Percentiles rank a stretch among this genome's conserved stretches.
phyloP scores from a whole-genome alignment of 2,329 filamentous ascomycete genomes.

The Beauveria sp. region DNA sequence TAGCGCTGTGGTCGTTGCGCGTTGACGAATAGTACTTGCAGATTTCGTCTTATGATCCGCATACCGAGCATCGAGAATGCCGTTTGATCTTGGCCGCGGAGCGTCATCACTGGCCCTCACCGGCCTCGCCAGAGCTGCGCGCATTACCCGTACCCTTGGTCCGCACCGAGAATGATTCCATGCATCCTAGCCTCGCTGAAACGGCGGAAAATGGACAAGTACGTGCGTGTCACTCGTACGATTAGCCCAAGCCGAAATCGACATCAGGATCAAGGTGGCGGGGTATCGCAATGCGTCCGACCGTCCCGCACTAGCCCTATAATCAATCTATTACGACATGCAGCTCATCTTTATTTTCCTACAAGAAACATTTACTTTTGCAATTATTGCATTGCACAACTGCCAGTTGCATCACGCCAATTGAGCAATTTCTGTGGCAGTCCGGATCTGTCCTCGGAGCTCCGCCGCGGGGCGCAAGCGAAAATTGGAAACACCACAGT shows the following conservation, averaged over 20 bases:
- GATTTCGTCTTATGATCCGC: slow-evolving; percentile 8
- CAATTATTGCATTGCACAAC: not conserved
- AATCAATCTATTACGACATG: slow-evolving; percentile 2
- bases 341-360: not conserved
- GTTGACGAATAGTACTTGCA: slow-evolving; percentile 2
- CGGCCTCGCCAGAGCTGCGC: not conserved
- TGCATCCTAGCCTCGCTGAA: not conserved
- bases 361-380: not conserved
- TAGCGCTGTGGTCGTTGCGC: not conserved
- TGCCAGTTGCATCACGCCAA: not conserved
- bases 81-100: not conserved
- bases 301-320: not conserved
- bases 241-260: not conserved
- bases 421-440: not conserved
- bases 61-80: not conserved
- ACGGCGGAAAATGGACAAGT: not conserved
- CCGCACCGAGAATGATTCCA: not conserved
- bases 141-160: not conserved
- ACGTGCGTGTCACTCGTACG: not conserved
- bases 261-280: not conserved
- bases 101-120: not conserved
- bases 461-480: slow-evolving; percentile 5
- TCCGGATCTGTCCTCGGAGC: slow-evolving; percentile 7
- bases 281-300: slow-evolving; percentile 1
- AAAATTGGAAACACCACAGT: slow-evolving; percentile 1